Conservation (phyloP, 345 rosid genomes). For the Euphorbia pulcherrima region DNA sequence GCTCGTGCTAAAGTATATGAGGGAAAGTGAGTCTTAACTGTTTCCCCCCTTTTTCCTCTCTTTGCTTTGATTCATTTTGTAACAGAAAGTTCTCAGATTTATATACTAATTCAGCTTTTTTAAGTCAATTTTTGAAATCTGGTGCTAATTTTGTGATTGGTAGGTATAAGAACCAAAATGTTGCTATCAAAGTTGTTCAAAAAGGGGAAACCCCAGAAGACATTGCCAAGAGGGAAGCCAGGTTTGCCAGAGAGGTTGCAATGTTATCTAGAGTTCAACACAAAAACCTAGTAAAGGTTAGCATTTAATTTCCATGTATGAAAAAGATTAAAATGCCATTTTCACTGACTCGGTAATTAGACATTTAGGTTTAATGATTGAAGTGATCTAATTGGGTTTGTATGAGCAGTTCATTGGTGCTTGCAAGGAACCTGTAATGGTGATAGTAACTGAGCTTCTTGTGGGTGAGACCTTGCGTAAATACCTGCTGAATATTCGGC, state of each 20-base stretch:
- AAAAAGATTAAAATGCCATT: background rate
- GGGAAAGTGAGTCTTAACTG: constrained; percentile 89
- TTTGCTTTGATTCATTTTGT: constrained; percentile 13
- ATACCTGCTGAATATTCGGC: constrained; percentile 64
- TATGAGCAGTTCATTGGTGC: constrained; percentile 86
- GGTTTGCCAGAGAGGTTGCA: constrained; percentile 83
- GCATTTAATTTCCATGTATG: background rate
- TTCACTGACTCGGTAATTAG: background rate
- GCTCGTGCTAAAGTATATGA: constrained; percentile 98
- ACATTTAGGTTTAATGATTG: background rate
- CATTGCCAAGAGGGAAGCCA: constrained; percentile 62
- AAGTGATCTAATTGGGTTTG: background rate
- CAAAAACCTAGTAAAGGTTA: constrained; percentile 86
- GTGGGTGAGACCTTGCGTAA: constrained; percentile 84
- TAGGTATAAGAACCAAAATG: constrained; percentile 78
- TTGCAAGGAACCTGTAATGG: constrained; percentile 93
- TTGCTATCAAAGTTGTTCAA: constrained; percentile 77
- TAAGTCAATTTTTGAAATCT: constrained; percentile 4
- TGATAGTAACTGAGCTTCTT: constrained; percentile 88
- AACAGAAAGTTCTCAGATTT: background rate
- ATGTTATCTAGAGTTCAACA: constrained; percentile 93
- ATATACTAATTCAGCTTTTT: background rate
- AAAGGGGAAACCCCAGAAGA: constrained; percentile 83
- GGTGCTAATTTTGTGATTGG: background rate
- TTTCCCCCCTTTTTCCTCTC: constrained; percentile 14